Conservation (phyloP, 345 rosid species). For the Sapria himalayana region DNA sequence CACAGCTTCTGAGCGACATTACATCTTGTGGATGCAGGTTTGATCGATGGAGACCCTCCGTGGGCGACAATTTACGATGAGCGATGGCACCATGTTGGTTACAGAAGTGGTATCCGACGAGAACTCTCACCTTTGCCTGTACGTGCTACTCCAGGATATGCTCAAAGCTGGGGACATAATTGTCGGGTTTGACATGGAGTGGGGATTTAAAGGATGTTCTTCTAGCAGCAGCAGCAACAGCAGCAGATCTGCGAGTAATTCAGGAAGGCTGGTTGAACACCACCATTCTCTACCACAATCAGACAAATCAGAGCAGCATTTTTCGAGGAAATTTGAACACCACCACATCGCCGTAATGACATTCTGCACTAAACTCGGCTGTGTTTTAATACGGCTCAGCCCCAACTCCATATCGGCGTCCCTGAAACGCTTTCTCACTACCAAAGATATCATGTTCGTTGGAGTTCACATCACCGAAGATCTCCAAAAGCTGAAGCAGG, state of each 20-base stretch:
- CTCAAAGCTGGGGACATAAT: constrained; percentile 11
- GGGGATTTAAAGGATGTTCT: constrained; percentile 11
- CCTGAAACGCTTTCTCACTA: constrained; percentile 7
- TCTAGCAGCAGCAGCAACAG: too few relatives aligned
- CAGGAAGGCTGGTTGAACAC: constrained; percentile 3
- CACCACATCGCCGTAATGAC: constrained; percentile 11
- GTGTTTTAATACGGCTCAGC: constrained; percentile 9
- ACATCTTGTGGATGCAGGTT: too few relatives aligned
- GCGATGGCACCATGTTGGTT: constrained; percentile 9
- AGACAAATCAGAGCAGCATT: constrained; percentile 5
- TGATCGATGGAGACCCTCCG: constrained; percentile 9
- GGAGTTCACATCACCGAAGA: constrained; percentile 15
- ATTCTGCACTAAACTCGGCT: constrained; percentile 12
- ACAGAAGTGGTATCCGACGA: constrained; percentile 13
- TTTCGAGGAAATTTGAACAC: constrained; percentile 8
- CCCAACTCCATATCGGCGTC: constrained; percentile 10
- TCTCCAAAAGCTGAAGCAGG: constrained; percentile 5
- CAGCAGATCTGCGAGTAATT: constrained; percentile 9
- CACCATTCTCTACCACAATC: background rate
- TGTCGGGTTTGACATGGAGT: constrained; percentile 12
- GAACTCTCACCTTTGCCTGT: constrained; percentile 14
- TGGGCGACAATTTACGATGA: constrained; percentile 10
- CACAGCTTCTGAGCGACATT: too few relatives aligned
- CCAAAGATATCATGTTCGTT: constrained; percentile 10
- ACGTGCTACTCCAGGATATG: constrained; percentile 13